Conservation (phyloP, 352 stramenopile species). For the Phytophthora pinifolia region DNA sequence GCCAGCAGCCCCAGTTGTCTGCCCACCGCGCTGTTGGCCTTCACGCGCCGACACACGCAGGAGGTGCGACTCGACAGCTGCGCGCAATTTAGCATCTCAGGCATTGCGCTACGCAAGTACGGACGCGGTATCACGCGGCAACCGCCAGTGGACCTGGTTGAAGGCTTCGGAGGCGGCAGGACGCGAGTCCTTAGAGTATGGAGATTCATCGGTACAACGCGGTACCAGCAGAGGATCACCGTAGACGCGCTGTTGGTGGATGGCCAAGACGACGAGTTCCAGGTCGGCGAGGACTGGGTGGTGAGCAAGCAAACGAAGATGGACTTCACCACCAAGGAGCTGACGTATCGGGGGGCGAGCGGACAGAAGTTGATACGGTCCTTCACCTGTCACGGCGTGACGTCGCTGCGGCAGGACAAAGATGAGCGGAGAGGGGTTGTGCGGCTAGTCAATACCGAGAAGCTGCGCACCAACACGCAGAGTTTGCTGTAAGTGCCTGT, state of each 20-base stretch:
- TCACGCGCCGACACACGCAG: background rate
- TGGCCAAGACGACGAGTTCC: background rate
- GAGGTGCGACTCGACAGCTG: constrained; percentile 10
- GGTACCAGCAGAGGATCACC: constrained; percentile 1
- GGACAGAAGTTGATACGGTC: background rate
- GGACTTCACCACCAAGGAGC: background rate
- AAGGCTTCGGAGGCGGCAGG: constrained; percentile 13
- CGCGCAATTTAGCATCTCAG: background rate
- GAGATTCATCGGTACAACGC: background rate
- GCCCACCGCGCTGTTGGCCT: constrained; percentile 1
- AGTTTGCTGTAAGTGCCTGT: no score
- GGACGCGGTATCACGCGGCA: background rate
- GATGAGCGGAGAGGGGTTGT: no score
- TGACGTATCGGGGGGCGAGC: background rate
- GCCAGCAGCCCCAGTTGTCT: no score
- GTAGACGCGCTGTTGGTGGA: constrained; percentile 9
- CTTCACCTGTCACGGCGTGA: no score
- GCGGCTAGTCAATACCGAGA: no score
- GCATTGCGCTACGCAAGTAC: constrained; percentile 2
- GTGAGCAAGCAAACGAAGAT: background rate
- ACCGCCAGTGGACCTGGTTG: constrained; percentile 1
- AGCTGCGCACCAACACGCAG: no score
- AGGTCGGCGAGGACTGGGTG: background rate
- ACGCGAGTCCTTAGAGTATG: constrained; percentile 3
- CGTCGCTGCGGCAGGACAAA: no score